A percentile compares a stretch with the other conserved stretches of the same genome.
These are phyloP conservation scores for Lanzia echinophila DNA, from an alignment of 2,329 filamentous ascomycete genomes.

Conservation along the genomic window DNA sequence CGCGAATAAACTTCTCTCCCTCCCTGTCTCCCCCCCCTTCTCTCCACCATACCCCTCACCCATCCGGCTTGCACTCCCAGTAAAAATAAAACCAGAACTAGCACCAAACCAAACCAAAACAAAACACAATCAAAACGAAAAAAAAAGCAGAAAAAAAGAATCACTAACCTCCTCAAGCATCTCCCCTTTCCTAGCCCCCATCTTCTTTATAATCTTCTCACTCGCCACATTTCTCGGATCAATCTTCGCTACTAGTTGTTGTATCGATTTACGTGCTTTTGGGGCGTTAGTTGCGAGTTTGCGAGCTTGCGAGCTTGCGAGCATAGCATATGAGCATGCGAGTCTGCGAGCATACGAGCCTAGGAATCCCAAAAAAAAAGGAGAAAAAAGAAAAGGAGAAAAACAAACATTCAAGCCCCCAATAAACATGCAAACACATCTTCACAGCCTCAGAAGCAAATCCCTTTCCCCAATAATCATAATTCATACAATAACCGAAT, in stretches of 20 bases:
- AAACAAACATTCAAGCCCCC: slow-evolving; percentile 14
- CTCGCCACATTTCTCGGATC: slow-evolving; percentile 16
- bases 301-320: no score
- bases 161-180: background rate
- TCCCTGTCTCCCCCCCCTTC: no score
- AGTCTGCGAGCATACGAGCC: no score
- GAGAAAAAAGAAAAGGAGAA: background rate
- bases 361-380: no score
- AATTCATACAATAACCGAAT: slow-evolving; percentile 20
- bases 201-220: slow-evolving; percentile 13
- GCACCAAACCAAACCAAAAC: no score
- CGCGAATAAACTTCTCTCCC: no score
- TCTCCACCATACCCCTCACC: no score
- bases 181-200: slow-evolving; percentile 16
- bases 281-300: background rate
- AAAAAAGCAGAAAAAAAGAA: background rate
- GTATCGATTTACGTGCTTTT: slow-evolving; percentile 17
- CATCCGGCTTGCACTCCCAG: no score
- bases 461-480: slow-evolving; percentile 20
- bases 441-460: slow-evolving; percentile 19
- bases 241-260: slow-evolving; percentile 17
- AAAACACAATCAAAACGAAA: no score
- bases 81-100: background rate
- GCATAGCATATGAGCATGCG: no score
- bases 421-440: slow-evolving; percentile 18